phyloP scores from a whole-genome alignment of 106 monocot species.

The Dioscorea alata region DNA sequence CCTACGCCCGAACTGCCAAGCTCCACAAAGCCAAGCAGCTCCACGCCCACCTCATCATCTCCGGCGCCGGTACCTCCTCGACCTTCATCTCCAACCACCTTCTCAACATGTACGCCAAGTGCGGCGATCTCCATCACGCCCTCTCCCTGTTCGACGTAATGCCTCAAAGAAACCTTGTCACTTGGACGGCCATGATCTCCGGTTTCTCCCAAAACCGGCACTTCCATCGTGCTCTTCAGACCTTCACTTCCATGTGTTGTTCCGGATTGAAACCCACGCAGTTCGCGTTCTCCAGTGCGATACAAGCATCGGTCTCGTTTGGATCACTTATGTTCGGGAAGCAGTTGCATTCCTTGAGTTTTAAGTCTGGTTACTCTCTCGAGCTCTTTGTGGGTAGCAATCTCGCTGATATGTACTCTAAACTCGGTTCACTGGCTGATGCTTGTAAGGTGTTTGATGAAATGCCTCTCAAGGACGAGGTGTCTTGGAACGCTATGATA shows the following conservation, averaged over 20 bases:
- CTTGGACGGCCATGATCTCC: slow-evolving; percentile 42
- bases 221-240: slow-evolving; percentile 11
- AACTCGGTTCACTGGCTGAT: slow-evolving; percentile 20
- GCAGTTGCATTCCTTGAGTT: slow-evolving; percentile 30
- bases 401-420: slow-evolving; percentile 48
- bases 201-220: slow-evolving; percentile 27
- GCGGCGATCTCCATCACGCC: slow-evolving; percentile 26
- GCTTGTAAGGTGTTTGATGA: slow-evolving; percentile 30
- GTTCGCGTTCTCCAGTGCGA: slow-evolving; percentile 48
- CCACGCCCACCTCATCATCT: slow-evolving; percentile 31
- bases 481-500: slow-evolving; percentile 48
- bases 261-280: slow-evolving; percentile 24
- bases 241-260: slow-evolving; percentile 32
- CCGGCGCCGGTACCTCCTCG: slow-evolving; percentile 13
- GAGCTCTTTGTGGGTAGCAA: slow-evolving; percentile 55
- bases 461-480: slow-evolving; percentile 39
- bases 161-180: slow-evolving; percentile 29
- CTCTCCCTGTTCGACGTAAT: slow-evolving; percentile 27
- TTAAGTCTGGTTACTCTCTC: slow-evolving; percentile 23
- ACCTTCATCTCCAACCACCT: slow-evolving; percentile 52
- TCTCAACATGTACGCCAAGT: slow-evolving; percentile 43
- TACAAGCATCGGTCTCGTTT: slow-evolving; percentile 15
- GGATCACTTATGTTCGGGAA: slow-evolving; percentile 10
- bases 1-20: slow-evolving; percentile 21
- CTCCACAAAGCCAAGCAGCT: slow-evolving; percentile 29